A percentile compares a stretch with the other conserved stretches of the same genome.
Evolutionary conservation across 768 basidiomycete genomes (phyloP).

Genomic region (Psilocybe azurescens): DNA sequence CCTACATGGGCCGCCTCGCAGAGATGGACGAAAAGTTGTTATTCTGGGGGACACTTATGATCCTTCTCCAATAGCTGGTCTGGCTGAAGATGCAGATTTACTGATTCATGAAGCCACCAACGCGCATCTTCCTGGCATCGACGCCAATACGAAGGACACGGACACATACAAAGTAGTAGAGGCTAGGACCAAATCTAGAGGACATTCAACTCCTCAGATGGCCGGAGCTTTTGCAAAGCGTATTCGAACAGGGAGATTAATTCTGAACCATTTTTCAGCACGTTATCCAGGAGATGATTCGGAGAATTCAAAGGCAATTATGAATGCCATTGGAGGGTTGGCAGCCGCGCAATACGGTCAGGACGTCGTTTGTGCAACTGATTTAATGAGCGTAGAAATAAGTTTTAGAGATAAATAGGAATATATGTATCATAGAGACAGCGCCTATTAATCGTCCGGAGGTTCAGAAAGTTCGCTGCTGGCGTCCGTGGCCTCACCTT

Average conservation of each 20-base stretch:
- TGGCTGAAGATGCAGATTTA: slow-evolving; percentile 72
- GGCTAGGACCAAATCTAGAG: slow-evolving; percentile 69
- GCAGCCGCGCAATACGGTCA: slow-evolving; percentile 59
- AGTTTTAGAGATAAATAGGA: slow-evolving; percentile 33
- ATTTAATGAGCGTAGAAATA: slow-evolving; percentile 76
- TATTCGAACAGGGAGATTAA: slow-evolving; percentile 63
- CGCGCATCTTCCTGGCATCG: slow-evolving; percentile 74
- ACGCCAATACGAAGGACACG: slow-evolving; percentile 57
- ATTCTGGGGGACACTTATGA: slow-evolving; percentile 89
- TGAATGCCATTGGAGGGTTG: slow-evolving; percentile 65
- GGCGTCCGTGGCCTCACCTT: slow-evolving; percentile 84
- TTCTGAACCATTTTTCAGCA: slow-evolving; percentile 87
- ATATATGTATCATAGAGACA: slow-evolving; percentile 19
- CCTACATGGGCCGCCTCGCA: slow-evolving; percentile 67
- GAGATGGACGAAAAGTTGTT: slow-evolving; percentile 76
- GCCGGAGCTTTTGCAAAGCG: slow-evolving; percentile 80
- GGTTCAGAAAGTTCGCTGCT: slow-evolving; percentile 81
- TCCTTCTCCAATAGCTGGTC: slow-evolving; percentile 63
- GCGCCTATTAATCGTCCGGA: slow-evolving; percentile 54
- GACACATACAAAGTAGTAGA: slow-evolving; percentile 72
- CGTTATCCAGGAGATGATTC: slow-evolving; percentile 75
- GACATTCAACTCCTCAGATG: slow-evolving; percentile 93
- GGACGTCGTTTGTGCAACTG: slow-evolving; percentile 73
- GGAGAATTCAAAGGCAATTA: slow-evolving; percentile 53
- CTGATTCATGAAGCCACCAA: slow-evolving; percentile 93